Evolutionary conservation across 1,284 basidiomycete species (phyloP).

Genomic region (Cerrena zonata): DNA sequence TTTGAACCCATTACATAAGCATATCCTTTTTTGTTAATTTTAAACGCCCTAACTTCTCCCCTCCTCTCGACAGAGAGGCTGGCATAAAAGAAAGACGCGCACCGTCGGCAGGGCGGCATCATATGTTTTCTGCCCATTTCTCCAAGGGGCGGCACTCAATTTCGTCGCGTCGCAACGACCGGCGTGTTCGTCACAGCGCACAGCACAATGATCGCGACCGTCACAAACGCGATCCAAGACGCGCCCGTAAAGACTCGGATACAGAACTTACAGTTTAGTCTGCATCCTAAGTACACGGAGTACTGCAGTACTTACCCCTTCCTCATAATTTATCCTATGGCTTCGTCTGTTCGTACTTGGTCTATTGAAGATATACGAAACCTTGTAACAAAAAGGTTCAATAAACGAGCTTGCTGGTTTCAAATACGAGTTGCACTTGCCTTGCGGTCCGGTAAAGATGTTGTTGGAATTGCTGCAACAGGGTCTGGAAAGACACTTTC

Average conservation of each 20-base stretch:
- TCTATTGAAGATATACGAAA: background rate
- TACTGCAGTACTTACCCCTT: too few relatives aligned
- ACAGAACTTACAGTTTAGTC: too few relatives aligned
- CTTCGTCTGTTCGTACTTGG: background rate
- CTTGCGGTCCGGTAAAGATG: conserved; percentile 13
- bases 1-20: background rate
- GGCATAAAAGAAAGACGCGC: background rate
- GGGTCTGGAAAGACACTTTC: conserved; percentile 27
- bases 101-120: background rate
- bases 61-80: background rate
- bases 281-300: too few relatives aligned
- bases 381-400: background rate
- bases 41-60: background rate
- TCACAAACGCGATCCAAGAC: too few relatives aligned
- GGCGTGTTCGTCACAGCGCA: background rate
- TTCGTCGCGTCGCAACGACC: too few relatives aligned
- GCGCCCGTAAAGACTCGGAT: too few relatives aligned
- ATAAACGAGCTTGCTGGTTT: background rate
- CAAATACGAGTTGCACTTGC: conserved; percentile 14
- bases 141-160: too few relatives aligned
- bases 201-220: background rate
- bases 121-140: background rate
- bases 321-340: too few relatives aligned
- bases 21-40: background rate
- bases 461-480: conserved; percentile 22